These are phyloP conservation scores for Collariella sp. DNA, from an alignment of 495 filamentous ascomycete genomes.

Conservation along the genomic window DNA sequence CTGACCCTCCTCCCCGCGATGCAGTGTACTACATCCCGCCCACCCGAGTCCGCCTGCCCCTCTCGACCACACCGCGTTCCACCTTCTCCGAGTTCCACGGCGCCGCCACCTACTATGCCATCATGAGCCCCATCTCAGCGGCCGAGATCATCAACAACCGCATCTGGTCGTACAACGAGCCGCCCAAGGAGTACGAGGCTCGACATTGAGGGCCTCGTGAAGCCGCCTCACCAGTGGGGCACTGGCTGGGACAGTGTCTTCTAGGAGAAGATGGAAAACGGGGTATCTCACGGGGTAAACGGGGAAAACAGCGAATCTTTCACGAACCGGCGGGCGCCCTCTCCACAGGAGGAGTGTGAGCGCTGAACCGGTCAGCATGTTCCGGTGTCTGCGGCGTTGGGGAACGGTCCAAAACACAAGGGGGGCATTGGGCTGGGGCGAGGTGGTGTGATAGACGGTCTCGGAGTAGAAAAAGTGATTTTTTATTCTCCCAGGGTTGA, in stretches of 20 bases:
- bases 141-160: slow-evolving; percentile 37
- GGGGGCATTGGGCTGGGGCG: slow-evolving; percentile 7
- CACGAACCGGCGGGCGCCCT: slow-evolving; percentile 3
- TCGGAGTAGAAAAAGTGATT: slow-evolving; percentile 7
- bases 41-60: slow-evolving; percentile 33
- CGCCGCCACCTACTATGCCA: slow-evolving; percentile 43
- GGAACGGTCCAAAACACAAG: slow-evolving; percentile 10
- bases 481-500: background rate
- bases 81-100: slow-evolving; percentile 53
- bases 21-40: slow-evolving; percentile 50
- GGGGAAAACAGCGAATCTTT: background rate
- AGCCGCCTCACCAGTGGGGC: slow-evolving; percentile 38
- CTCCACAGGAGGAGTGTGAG: background rate
- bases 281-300: background rate
- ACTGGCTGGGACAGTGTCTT: slow-evolving; percentile 8
- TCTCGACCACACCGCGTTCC: slow-evolving; percentile 34
- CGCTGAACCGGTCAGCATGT: slow-evolving; percentile 18
- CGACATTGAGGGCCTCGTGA: slow-evolving; percentile 47
- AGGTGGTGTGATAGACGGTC: slow-evolving; percentile 11
- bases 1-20: background rate
- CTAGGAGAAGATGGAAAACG: background rate
- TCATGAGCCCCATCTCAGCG: slow-evolving; percentile 26
- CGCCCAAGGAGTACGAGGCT: slow-evolving; percentile 37
- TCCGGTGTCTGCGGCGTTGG: slow-evolving; percentile 14
- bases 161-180: slow-evolving; percentile 48